Conservation (phyloP, 495 filamentous ascomycete species). For the Aspergillus leporis region DNA sequence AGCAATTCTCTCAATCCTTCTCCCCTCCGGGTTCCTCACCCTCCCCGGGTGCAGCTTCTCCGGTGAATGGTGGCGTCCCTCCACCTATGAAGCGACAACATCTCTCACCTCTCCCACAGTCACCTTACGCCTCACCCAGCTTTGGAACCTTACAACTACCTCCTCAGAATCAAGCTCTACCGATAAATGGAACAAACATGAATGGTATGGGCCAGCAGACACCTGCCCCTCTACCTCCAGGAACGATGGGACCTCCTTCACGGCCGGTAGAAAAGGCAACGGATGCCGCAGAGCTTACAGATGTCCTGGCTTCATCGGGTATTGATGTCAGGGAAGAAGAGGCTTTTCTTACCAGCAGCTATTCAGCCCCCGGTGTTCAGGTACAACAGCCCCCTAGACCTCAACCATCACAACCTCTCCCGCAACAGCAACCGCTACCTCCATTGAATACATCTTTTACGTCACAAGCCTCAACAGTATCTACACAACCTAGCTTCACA, state of each 20-base stretch:
- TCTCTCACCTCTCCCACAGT: slow-evolving; percentile 63
- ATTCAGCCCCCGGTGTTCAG: slow-evolving; percentile 49
- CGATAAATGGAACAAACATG: slow-evolving; percentile 36
- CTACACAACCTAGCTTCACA: slow-evolving; percentile 40
- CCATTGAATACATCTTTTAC: slow-evolving; percentile 42
- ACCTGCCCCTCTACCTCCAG: slow-evolving; percentile 42
- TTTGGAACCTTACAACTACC: slow-evolving; percentile 47
- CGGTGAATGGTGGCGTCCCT: slow-evolving; percentile 42
- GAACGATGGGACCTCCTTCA: slow-evolving; percentile 79
- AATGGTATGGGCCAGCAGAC: slow-evolving; percentile 37
- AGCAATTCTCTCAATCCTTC: slow-evolving; percentile 51
- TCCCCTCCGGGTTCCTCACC: slow-evolving; percentile 56
- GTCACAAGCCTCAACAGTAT: slow-evolving; percentile 45
- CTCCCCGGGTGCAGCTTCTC: slow-evolving; percentile 45
- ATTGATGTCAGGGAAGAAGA: slow-evolving; percentile 85
- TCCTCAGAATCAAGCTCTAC: slow-evolving; percentile 30
- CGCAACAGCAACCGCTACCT: slow-evolving; percentile 37
- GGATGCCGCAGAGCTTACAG: slow-evolving; percentile 71
- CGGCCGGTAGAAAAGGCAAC: slow-evolving; percentile 67
- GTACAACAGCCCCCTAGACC: slow-evolving; percentile 44
- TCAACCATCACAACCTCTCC: slow-evolving; percentile 35
- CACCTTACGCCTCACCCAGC: slow-evolving; percentile 52
- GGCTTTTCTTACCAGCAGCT: slow-evolving; percentile 63
- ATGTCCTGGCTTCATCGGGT: slow-evolving; percentile 75
- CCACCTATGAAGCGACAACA: slow-evolving; percentile 67